A percentile compares a stretch with the other conserved stretches of the same genome.
phyloP scores from a whole-genome alignment of 2,329 filamentous ascomycete genomes.

The Penicillium italicum region DNA sequence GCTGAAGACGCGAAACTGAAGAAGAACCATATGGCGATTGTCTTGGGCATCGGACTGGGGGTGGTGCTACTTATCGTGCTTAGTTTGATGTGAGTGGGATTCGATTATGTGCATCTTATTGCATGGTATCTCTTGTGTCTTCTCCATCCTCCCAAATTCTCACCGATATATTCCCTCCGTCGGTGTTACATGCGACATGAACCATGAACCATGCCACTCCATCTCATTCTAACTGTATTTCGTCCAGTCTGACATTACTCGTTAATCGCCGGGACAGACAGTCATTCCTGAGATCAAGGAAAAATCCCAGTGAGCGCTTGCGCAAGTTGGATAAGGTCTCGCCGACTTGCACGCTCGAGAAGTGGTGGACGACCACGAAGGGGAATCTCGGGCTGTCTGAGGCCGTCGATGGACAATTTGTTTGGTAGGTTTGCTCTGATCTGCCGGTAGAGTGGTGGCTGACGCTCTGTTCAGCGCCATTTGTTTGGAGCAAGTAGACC shows the following conservation, averaged over 20 bases:
- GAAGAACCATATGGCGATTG: slow-evolving; percentile 32
- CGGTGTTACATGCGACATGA: slow-evolving; percentile 8
- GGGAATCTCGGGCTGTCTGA: slow-evolving; percentile 33
- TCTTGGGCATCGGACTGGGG: slow-evolving; percentile 32
- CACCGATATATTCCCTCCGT: slow-evolving; percentile 2
- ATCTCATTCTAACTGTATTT: slow-evolving; percentile 1
- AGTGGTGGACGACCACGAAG: slow-evolving; percentile 38
- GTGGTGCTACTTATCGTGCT: slow-evolving; percentile 31
- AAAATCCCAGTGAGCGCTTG: slow-evolving; percentile 30
- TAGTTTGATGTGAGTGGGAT: slow-evolving; percentile 30
- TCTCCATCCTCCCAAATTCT: background rate
- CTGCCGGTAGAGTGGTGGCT: background rate
- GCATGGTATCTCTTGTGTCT: background rate
- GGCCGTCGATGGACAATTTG: slow-evolving; percentile 34
- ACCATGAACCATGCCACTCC: background rate
- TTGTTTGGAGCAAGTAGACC: slow-evolving; percentile 38
- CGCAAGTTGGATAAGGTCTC: slow-evolving; percentile 37
- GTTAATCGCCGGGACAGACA: slow-evolving; percentile 32
- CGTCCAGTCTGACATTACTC: slow-evolving; percentile 30
- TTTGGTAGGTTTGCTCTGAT: slow-evolving; percentile 29
- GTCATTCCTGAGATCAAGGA: slow-evolving; percentile 19
- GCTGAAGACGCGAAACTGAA: slow-evolving; percentile 19
- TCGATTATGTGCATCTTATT: background rate
- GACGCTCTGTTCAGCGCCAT: slow-evolving; percentile 27
- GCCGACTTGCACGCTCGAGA: slow-evolving; percentile 35